These are phyloP conservation scores for Macrocybe gigantea DNA, from an alignment of 768 basidiomycete species.

Conservation along the genomic window DNA sequence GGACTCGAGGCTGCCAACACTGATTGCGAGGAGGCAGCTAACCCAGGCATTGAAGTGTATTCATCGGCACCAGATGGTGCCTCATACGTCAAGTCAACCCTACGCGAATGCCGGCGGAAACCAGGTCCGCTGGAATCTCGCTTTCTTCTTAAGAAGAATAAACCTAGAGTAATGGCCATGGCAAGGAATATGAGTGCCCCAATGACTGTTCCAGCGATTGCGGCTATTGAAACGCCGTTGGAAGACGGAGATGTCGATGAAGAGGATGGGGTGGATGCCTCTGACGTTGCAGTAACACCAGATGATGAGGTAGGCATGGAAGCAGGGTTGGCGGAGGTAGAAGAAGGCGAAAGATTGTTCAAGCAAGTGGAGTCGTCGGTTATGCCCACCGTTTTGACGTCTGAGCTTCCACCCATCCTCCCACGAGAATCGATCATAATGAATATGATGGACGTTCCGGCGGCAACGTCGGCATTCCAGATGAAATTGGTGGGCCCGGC, in stretches of 20 bases:
- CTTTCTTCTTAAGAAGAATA: slow-evolving; percentile 43
- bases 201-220: slow-evolving; percentile 47
- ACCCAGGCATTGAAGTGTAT: slow-evolving; percentile 4
- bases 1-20: slow-evolving; percentile 12
- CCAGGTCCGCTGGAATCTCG: slow-evolving; percentile 17
- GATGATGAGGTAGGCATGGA: slow-evolving; percentile 10
- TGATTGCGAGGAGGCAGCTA: slow-evolving; percentile 6
- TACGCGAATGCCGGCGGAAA: slow-evolving; percentile 12
- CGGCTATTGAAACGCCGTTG: slow-evolving; percentile 31
- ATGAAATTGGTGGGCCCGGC: slow-evolving; percentile 29
- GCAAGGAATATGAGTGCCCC: slow-evolving; percentile 50
- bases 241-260: slow-evolving; percentile 16
- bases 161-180: slow-evolving; percentile 41
- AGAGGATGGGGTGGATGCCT: slow-evolving; percentile 15
- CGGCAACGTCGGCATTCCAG: slow-evolving; percentile 56
- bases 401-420: slow-evolving; percentile 55
- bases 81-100: slow-evolving; percentile 34
- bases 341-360: slow-evolving; percentile 44
- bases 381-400: slow-evolving; percentile 38
- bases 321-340: slow-evolving; percentile 23
- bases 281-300: slow-evolving; percentile 9
- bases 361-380: slow-evolving; percentile 50
- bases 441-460: slow-evolving; percentile 56
- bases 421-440: slow-evolving; percentile 46
- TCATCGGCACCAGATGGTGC: slow-evolving; percentile 15